phyloP scores from a whole-genome alignment of 495 filamentous ascomycete species.

The Sabuloglossum arenarium region DNA sequence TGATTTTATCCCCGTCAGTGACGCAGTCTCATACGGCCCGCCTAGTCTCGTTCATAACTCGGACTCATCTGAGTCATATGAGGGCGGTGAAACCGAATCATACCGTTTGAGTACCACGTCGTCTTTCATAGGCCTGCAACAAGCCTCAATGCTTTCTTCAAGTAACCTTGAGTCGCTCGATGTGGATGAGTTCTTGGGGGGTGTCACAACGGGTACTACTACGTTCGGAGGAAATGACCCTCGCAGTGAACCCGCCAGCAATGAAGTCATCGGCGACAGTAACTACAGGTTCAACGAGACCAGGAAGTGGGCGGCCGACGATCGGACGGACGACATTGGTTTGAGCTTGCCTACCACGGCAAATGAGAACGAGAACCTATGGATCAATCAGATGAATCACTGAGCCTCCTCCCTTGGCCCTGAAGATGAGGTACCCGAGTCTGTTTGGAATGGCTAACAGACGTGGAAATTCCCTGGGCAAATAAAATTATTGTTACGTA shows the following conservation, averaged over 20 bases:
- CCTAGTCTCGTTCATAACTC: conserved; percentile 5
- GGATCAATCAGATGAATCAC: not conserved
- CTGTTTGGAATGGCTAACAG: not conserved
- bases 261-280: not conserved
- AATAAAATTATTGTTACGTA: not conserved
- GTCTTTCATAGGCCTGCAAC: conserved; percentile 4
- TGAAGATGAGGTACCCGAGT: not conserved
- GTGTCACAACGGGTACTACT: not conserved
- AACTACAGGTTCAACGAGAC: not conserved
- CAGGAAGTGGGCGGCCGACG: not conserved
- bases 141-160: conserved; percentile 3
- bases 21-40: conserved; percentile 1
- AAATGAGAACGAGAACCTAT: not conserved
- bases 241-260: not conserved
- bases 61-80: conserved; percentile 4
- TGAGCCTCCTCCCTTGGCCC: not conserved
- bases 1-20: conserved; percentile 2
- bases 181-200: conserved; percentile 7
- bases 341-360: not conserved
- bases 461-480: not conserved
- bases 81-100: conserved; percentile 2
- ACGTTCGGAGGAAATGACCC: not conserved
- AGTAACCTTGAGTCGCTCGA: conserved; percentile 4
- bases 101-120: conserved; percentile 6
- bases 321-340: not conserved